These are phyloP conservation scores for Pelagophyceae sp. DNA, from an alignment of 352 stramenopile species.

Conservation along the genomic window DNA sequence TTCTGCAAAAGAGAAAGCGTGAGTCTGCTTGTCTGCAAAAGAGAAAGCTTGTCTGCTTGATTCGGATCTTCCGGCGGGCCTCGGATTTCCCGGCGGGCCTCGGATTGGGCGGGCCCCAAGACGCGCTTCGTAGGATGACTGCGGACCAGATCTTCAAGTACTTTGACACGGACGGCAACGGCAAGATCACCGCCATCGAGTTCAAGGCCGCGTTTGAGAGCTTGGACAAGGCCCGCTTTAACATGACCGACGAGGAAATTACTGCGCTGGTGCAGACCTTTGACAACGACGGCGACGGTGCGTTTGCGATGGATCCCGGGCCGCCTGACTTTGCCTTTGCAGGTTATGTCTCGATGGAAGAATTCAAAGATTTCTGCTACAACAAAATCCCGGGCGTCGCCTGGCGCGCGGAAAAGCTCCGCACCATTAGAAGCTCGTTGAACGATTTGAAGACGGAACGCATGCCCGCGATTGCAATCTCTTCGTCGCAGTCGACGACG, in stretches of 20 bases:
- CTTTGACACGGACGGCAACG: slow-evolving; percentile 22
- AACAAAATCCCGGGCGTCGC: background rate
- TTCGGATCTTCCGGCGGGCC: no score
- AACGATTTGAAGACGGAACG: no score
- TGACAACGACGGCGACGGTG: background rate
- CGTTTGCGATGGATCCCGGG: no score
- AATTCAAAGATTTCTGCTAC: slow-evolving; percentile 5
- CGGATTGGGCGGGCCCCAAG: no score
- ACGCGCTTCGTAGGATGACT: background rate
- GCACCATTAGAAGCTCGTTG: no score
- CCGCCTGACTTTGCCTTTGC: no score
- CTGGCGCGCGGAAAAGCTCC: slow-evolving; percentile 5
- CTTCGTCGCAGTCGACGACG: no score
- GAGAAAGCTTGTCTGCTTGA: no score
- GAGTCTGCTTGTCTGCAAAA: no score
- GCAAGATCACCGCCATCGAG: slow-evolving; percentile 22
- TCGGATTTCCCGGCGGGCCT: no score
- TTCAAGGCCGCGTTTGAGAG: slow-evolving; percentile 16
- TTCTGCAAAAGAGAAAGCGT: no score
- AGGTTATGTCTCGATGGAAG: background rate
- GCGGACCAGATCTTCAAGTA: slow-evolving; percentile 16
- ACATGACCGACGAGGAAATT: background rate
- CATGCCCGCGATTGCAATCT: no score
- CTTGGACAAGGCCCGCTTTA: slow-evolving; percentile 1
- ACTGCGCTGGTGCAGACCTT: background rate